These are phyloP conservation scores for Escovopsis sp. DNA, from an alignment of 2,329 filamentous ascomycete species.

Conservation along the genomic window DNA sequence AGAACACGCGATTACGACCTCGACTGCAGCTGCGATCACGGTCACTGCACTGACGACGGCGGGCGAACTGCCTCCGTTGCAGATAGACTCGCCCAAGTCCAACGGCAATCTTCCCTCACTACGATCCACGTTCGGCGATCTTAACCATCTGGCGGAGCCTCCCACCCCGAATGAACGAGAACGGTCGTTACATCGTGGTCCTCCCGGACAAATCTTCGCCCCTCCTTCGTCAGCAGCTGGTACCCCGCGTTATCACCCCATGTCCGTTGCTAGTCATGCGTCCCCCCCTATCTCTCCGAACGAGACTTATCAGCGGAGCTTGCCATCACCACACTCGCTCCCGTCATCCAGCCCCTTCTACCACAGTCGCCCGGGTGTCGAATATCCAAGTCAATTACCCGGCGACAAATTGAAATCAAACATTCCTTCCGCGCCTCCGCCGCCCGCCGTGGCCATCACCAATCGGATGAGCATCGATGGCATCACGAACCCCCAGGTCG, in stretches of 20 bases:
- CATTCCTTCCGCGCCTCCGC: slow-evolving; percentile 27
- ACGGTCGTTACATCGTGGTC: slow-evolving; percentile 10
- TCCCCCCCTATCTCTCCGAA: slow-evolving; percentile 37
- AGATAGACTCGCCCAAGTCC: slow-evolving; percentile 21
- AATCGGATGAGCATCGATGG: slow-evolving; percentile 46
- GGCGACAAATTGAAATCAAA: slow-evolving; percentile 34
- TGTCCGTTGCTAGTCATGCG: slow-evolving; percentile 14
- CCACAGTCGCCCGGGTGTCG: slow-evolving; percentile 24
- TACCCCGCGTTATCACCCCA: slow-evolving; percentile 16
- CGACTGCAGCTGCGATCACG: slow-evolving; percentile 11
- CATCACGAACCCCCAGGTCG: slow-evolving; percentile 36
- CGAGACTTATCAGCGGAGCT: slow-evolving; percentile 28
- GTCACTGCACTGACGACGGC: slow-evolving; percentile 1
- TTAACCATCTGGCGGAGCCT: slow-evolving; percentile 18
- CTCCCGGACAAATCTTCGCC: slow-evolving; percentile 14
- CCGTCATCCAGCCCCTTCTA: slow-evolving; percentile 25
- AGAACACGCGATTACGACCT: slow-evolving; percentile 6
- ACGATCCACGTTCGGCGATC: slow-evolving; percentile 21
- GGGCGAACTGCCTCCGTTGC: slow-evolving; percentile 23
- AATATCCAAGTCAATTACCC: slow-evolving; percentile 29
- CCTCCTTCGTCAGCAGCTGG: slow-evolving; percentile 21
- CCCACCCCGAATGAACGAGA: slow-evolving; percentile 19
- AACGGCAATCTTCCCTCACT: slow-evolving; percentile 26
- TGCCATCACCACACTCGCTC: slow-evolving; percentile 32
- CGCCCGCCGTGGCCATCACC: slow-evolving; percentile 23